Conservation (phyloP, 495 filamentous ascomycete species). For the Poronia punctata region DNA sequence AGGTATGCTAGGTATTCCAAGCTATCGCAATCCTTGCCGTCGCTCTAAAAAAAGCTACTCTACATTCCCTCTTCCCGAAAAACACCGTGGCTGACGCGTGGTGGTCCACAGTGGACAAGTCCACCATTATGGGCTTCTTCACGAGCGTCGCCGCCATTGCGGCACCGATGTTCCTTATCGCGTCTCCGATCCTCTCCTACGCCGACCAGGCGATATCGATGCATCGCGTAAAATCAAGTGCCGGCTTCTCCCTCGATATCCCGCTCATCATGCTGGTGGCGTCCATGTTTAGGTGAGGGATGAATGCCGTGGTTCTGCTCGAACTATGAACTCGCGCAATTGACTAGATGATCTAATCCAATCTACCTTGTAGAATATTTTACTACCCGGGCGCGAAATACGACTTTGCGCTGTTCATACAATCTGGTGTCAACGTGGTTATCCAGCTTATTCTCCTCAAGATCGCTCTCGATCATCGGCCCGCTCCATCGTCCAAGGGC, state of each 20-base stretch:
- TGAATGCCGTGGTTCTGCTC: not conserved
- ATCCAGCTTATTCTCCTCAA: constrained; percentile 81
- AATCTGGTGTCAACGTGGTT: constrained; percentile 78
- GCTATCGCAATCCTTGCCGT: no score
- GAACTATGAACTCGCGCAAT: not conserved
- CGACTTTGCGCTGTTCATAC: constrained; percentile 69
- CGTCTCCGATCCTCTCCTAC: constrained; percentile 81
- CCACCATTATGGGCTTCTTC: constrained; percentile 32
- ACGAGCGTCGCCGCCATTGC: constrained; percentile 40
- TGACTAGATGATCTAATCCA: constrained; percentile 9
- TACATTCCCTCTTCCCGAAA: no score
- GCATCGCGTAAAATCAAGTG: constrained; percentile 69
- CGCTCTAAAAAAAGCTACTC: no score
- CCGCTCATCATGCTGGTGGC: constrained; percentile 96
- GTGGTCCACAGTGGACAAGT: not conserved
- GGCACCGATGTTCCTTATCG: constrained; percentile 59
- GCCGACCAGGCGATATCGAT: constrained; percentile 89
- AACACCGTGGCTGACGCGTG: not conserved
- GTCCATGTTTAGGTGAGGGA: constrained; percentile 74
- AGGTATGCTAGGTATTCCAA: no score
- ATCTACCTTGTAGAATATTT: constrained; percentile 84
- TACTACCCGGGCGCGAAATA: constrained; percentile 91
- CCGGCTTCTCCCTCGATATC: constrained; percentile 82
- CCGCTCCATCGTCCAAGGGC: constrained; percentile 50
- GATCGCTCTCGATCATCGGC: constrained; percentile 82